These are phyloP conservation scores for Pseudozyma sp. DNA, from an alignment of 1,284 basidiomycete genomes.

Conservation along the genomic window DNA sequence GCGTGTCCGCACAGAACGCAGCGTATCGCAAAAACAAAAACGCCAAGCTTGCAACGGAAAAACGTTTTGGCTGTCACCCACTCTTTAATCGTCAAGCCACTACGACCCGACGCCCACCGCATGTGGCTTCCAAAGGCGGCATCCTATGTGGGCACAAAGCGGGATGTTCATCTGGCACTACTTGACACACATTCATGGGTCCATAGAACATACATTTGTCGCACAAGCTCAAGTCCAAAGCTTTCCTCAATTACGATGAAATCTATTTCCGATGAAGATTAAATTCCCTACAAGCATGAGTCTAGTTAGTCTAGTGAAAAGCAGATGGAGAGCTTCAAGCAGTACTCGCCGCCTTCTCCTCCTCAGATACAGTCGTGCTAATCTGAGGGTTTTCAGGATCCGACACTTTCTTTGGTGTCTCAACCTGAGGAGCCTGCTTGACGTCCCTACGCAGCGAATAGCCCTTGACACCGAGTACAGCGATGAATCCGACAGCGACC, in stretches of 20 bases:
- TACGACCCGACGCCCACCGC: background rate
- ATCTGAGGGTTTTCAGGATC: conserved; percentile 25
- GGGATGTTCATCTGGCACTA: conserved; percentile 9
- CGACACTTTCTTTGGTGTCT: conserved; percentile 17
- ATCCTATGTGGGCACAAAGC: background rate
- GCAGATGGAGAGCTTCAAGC: background rate
- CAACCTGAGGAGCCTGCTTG: conserved; percentile 21
- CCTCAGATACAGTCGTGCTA: background rate
- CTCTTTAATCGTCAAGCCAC: background rate
- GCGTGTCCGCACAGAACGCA: too few species aligned
- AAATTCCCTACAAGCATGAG: too few species aligned
- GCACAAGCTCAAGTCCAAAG: too few species aligned
- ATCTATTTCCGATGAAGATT: too few species aligned
- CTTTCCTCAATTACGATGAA: too few species aligned
- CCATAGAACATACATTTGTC: background rate
- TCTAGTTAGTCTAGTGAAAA: too few species aligned
- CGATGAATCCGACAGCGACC: conserved; percentile 62
- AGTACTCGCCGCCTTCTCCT: conserved; percentile 2
- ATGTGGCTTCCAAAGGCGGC: too few species aligned
- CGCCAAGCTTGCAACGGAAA: too few species aligned
- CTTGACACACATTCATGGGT: background rate
- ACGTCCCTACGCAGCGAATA: conserved; percentile 47
- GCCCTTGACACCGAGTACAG: conserved; percentile 51
- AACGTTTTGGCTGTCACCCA: too few species aligned
- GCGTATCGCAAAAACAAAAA: too few species aligned